Conservation (phyloP, 352 stramenopile species). For the Phytophthora pseudosyringae region DNA sequence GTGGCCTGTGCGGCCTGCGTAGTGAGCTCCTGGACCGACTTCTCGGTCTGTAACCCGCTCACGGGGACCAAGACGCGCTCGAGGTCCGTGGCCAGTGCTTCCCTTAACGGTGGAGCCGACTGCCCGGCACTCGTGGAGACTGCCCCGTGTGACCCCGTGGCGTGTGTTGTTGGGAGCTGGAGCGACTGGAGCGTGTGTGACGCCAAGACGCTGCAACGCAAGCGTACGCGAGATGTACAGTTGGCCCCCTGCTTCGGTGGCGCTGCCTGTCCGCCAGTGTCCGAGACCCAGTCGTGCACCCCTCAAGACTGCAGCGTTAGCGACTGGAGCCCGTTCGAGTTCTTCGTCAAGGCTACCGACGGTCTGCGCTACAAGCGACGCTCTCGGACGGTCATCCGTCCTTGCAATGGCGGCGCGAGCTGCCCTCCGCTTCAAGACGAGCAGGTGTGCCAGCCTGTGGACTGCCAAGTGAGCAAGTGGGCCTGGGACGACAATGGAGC, state of each 20-base stretch:
- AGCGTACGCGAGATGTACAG: conserved; percentile 38
- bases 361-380: conserved; percentile 52
- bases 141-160: conserved; percentile 36
- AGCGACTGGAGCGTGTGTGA: conserved; percentile 41
- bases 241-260: conserved; percentile 43
- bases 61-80: conserved; percentile 51
- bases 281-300: conserved; percentile 48
- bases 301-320: conserved; percentile 57
- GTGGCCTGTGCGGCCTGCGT: conserved; percentile 49
- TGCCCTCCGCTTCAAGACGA: conserved; percentile 61
- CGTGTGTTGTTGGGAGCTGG: conserved; percentile 54
- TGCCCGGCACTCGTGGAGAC: conserved; percentile 45
- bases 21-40: conserved; percentile 49
- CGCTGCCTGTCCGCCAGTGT: conserved; percentile 38
- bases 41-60: conserved; percentile 50
- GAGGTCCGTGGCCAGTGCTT: conserved; percentile 36
- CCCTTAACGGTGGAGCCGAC: conserved; percentile 43
- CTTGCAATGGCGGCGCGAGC: conserved; percentile 42
- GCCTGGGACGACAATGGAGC: conserved; percentile 51
- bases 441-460: conserved; percentile 56
- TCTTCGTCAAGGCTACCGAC: conserved; percentile 46
- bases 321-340: conserved; percentile 57
- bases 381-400: conserved; percentile 38
- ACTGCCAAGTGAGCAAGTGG: conserved; percentile 67
- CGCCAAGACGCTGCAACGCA: conserved; percentile 38